Percentiles rank a stretch among this genome's conserved stretches.
phyloP scores from a whole-genome alignment of 164 flowering plant genomes.

The Cinnamomum micranthum region DNA sequence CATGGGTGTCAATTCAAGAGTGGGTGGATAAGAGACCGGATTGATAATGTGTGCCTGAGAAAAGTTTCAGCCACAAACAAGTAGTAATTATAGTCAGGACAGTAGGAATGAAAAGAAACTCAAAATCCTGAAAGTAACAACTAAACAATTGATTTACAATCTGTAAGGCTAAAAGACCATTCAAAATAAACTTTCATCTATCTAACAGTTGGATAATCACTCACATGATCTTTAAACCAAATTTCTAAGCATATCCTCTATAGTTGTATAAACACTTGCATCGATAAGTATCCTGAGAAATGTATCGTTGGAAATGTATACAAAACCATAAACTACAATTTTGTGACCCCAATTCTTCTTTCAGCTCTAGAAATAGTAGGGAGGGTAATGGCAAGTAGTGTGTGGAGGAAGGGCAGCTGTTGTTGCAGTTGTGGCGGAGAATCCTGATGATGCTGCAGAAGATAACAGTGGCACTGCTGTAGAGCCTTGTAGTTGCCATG shows the following conservation, averaged over 20 bases:
- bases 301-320: neutral
- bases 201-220: neutral
- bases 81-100: too few relatives aligned
- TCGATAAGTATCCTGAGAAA: neutral
- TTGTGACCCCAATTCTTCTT: neutral
- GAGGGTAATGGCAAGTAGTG: constrained; percentile 17
- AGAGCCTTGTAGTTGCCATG: constrained; percentile 39
- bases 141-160: too few relatives aligned
- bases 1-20: too few relatives aligned
- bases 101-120: too few relatives aligned
- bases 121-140: too few relatives aligned
- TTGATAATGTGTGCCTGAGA: too few relatives aligned
- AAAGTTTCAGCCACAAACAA: too few relatives aligned
- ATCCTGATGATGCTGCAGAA: constrained; percentile 98
- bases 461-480: constrained; percentile 33
- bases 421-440: constrained; percentile 45
- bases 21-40: too few relatives aligned
- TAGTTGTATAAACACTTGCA: neutral
- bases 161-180: too few relatives aligned
- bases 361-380: constrained; percentile 21
- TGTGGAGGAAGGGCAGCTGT: constrained; percentile 26
- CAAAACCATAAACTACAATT: neutral
- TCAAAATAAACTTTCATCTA: too few relatives aligned
- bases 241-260: neutral
- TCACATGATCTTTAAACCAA: neutral